phyloP scores from a whole-genome alignment of 768 basidiomycete genomes.

The Kwoniella dejecticola region DNA sequence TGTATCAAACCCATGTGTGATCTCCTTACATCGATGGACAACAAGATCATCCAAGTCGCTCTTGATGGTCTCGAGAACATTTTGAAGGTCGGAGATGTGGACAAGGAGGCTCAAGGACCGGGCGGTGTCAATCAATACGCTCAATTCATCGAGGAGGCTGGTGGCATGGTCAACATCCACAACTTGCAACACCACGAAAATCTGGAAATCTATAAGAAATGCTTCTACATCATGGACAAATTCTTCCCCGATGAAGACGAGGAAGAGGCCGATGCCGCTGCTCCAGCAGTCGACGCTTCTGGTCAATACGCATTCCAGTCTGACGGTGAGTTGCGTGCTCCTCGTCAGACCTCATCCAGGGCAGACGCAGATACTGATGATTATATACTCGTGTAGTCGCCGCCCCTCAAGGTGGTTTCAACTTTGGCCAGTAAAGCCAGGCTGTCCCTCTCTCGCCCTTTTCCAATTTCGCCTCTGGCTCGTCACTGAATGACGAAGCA shows the following conservation, averaged over 20 bases:
- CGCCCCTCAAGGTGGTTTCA: slow-evolving; percentile 94
- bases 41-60: slow-evolving; percentile 96
- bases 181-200: slow-evolving; percentile 99
- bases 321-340: slow-evolving; percentile 54
- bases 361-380: slow-evolving; percentile 23
- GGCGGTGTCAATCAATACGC: slow-evolving; percentile 91
- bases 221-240: slow-evolving; percentile 78
- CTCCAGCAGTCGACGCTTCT: slow-evolving; percentile 63
- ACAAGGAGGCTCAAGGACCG: slow-evolving; percentile 78
- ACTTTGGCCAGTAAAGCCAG: slow-evolving; percentile 64
- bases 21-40: slow-evolving; percentile 95
- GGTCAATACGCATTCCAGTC: slow-evolving; percentile 58
- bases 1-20: slow-evolving; percentile 99
- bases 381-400: slow-evolving; percentile 62
- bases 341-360: slow-evolving; percentile 20
- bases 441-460: neutral
- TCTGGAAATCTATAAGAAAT: slow-evolving; percentile 99
- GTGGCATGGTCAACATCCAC: slow-evolving; percentile 98
- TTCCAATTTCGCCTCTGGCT: neutral
- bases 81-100: slow-evolving; percentile 93
- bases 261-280: slow-evolving; percentile 79
- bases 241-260: slow-evolving; percentile 96
- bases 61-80: slow-evolving; percentile 98
- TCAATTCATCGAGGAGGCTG: slow-evolving; percentile 91
- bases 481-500: neutral